Evolutionary conservation across 768 basidiomycete genomes (phyloP), one percentile per base, ranked within the genome.

Genomic region (Pleurotus giganteus): DNA sequence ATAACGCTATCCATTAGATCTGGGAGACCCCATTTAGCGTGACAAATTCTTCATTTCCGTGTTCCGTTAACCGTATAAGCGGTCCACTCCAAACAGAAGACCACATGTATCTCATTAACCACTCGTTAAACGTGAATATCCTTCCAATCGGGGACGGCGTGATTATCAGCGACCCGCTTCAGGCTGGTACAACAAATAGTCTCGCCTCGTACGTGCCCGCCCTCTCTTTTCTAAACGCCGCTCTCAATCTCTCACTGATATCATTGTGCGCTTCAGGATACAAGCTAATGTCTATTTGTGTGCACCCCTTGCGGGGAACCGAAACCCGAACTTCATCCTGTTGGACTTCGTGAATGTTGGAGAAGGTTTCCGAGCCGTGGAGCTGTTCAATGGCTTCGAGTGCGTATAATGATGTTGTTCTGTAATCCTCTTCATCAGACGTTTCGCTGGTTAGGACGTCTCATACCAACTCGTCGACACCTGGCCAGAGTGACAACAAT

Each of bases 261-360:
- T 12, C 34, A 9, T 17, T 6, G n/a, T n/a, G n/a, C n/a, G n/a
- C n/a, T 15, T 15, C 44, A 74, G 71, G 0, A 71, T 73, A 27
- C 21, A 71, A 13, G 74, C 73, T 5, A 69, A 79, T 58, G 73
- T 75, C 0, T 69, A 71, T 28, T 72, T 75, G 2, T 80, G 80
- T 55, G 67, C 68, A 2, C 66, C 67, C 1, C 67, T 79, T 44
- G 66, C 72, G 2, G 69, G 66, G 9, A 72, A 72, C 4, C 64
- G 69, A 5, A 67, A 69, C 3, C 77, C 79, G 2, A 79, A 74
- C 63, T 80, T 78, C 55, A 71, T 81, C 13, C 67, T 81, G 52
- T 64, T 80, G 54, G 79, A 80, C 62, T 81, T 68, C 55, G 73
- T 80, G 29, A 68, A 79, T 60, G 47, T 74, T 24, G 79, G 79